These are phyloP conservation scores for Cladosporium sp. DNA, from an alignment of 2,329 filamentous ascomycete genomes.

Conservation along the genomic window DNA sequence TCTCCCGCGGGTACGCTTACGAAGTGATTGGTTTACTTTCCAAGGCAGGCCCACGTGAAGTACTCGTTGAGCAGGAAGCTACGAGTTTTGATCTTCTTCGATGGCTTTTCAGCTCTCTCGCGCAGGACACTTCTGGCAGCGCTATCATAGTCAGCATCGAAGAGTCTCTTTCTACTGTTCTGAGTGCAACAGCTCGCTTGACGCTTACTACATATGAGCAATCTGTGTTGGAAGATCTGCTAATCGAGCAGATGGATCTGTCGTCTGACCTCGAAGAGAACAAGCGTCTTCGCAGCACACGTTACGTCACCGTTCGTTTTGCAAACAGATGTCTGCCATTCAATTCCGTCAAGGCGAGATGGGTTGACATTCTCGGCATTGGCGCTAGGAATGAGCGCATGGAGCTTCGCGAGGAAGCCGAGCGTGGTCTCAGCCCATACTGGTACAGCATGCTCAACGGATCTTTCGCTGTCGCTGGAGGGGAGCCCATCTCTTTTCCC, in stretches of 20 bases:
- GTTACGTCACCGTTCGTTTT: conserved; percentile 81
- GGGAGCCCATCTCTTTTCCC: conserved; percentile 35
- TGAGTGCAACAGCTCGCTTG: conserved; percentile 53
- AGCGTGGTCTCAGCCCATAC: conserved; percentile 78
- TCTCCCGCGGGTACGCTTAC: conserved; percentile 75
- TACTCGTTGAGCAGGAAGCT: conserved; percentile 41
- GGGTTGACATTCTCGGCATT: conserved; percentile 83
- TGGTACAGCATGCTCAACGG: conserved; percentile 63
- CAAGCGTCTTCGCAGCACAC: conserved; percentile 57
- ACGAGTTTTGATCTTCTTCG: conserved; percentile 54
- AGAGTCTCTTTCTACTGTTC: conserved; percentile 74
- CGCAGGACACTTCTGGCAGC: conserved; percentile 70
- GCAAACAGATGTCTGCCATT: conserved; percentile 85
- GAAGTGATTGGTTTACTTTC: conserved; percentile 84
- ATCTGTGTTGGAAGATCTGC: conserved; percentile 49
- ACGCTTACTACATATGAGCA: conserved; percentile 40
- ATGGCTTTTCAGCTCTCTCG: conserved; percentile 82
- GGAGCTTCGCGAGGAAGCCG: conserved; percentile 85
- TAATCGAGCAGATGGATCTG: conserved; percentile 56
- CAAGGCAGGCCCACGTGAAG: conserved; percentile 57
- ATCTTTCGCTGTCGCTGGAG: conserved; percentile 22
- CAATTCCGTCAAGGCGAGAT: conserved; percentile 71
- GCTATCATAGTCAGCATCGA: conserved; percentile 82
- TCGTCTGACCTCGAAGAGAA: conserved; percentile 28
- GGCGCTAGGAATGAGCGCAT: conserved; percentile 65